Evolutionary conservation across 2,329 filamentous ascomycete species (phyloP).

Genomic region (Sarocladium oryzae): DNA sequence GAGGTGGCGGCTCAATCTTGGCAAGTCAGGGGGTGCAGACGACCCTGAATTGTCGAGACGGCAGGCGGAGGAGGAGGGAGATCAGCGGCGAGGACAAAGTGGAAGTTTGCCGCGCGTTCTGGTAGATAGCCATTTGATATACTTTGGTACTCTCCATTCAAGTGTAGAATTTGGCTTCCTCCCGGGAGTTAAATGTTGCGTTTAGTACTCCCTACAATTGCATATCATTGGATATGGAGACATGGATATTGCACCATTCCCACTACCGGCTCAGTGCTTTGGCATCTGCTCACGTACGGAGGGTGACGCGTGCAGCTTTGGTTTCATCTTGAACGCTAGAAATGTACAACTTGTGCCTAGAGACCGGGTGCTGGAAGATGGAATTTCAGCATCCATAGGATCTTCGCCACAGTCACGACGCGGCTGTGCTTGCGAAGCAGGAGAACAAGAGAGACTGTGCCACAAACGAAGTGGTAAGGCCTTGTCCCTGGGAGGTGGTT

Average conservation of each 20-base stretch:
- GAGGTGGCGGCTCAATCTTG: neutral
- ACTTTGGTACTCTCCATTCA: too few species aligned
- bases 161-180: too few species aligned
- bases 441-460: neutral
- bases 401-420: constrained; percentile 5
- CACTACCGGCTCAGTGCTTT: too few species aligned
- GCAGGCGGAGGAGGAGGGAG: neutral
- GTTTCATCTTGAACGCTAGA: neutral
- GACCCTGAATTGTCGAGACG: neutral
- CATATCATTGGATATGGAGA: too few species aligned
- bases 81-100: neutral
- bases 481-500: neutral
- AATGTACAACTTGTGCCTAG: too few species aligned
- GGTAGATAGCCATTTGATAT: neutral
- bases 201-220: too few species aligned
- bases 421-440: constrained; percentile 4
- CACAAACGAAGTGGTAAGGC: neutral
- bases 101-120: constrained; percentile 5
- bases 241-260: too few species aligned
- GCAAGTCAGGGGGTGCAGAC: neutral
- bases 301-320: neutral
- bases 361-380: neutral
- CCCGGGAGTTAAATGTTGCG: too few species aligned
- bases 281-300: neutral
- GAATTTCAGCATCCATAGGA: neutral